Base-by-base conservation (phyloP, 1,139 yeast species). In the Hansenula sp. region DNA sequence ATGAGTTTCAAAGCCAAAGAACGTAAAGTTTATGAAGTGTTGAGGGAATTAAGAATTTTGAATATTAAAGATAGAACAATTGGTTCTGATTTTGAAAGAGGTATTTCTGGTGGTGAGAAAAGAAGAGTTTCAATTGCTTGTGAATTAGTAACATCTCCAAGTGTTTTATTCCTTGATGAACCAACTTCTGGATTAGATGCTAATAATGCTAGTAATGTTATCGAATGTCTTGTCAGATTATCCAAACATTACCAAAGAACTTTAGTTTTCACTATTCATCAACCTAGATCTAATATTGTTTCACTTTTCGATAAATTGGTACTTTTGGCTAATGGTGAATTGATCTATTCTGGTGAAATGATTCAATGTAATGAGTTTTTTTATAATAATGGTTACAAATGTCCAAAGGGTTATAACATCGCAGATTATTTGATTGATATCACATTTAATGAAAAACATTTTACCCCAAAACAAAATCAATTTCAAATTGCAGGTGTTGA, bases 141-240 rank as follows among this genome's bases (percentile, higher is more conserved):
- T 66, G 96, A 88, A 59, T 68, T 88, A 49, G 95, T 88, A 3
- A 88, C 96, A 0, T 84, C 91, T 1, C 96, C 96, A 1, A 79
- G 91, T 0, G 79, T 88, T 36, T 65, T 88, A 42, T 86, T 87
- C 55, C 70, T 88, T 48, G 96, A 88, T 66, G 96, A 88, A 59
- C 96, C 96, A 29, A 93, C 99, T 1, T 88, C 97, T 0, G 99
- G 99, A 1, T 71, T 93, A 50, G 99, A 93, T 63, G 83, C 97
- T 9, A 93, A 80, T 64, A 93, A 90, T 66, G 98, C 99, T 0
- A 82, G 80, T 60, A 90, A 91, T 56, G 99, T 93, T 12, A 72
- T 93, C 42, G 97, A 91, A 47, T 79, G 90, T 50, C 72, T 93
- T 44, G 93, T 86, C 3, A 78, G 86, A 48, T 73, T 93, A 48